Evolutionary conservation across 2,329 filamentous ascomycete species (phyloP), one percentile per base, ranked within the genome.

Genomic region (Trichoderma sp.): DNA sequence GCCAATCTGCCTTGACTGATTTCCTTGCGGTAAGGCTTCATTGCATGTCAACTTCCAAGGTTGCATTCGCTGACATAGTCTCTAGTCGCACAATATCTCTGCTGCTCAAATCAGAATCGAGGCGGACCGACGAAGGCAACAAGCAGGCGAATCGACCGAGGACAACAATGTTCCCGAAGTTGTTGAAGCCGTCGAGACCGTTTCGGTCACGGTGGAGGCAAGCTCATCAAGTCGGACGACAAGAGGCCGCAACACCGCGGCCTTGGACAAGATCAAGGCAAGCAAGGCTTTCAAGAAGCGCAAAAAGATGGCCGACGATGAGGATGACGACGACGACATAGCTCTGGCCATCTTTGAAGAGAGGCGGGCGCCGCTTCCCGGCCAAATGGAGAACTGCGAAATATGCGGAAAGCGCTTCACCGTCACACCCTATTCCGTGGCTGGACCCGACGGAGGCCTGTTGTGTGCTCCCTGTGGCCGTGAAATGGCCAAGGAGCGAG

Each of bases 361-460:
- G 67, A 74, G 74, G 28, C 71, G 77, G 44, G 80, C 80, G 39
- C 88, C 88, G 1, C 75, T 89, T n/a, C 91, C 92, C 1, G 93
- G 92, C 2, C 94, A 98, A 76, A 86, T 94, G 73, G 92, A 91
- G 68, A 93, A 97, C 69, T 98, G 94, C 74, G 92, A 91, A 68
- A 79, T 88, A 3, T 98, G 94, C 75, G 83, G 85, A 50, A 96
- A 95, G 75, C 88, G 93, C 44, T 98, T 98, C 73, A 97, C 92
- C 0, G 93, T 98, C 51, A 97, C 94, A 0, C 85, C 92, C 0
- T 97, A 97, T 78, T 93, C 90, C 68, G 90, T 92, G 69, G 85
- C 88, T 30, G 92, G 91, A 0, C 90, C 91, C 0, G 83, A 90
- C n/a, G 93, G 93, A 4, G 92, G 92, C 17, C 81, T 98, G n/a